phyloP scores from a whole-genome alignment of 1,284 basidiomycete species.

The Xerocomus amazonicus region DNA sequence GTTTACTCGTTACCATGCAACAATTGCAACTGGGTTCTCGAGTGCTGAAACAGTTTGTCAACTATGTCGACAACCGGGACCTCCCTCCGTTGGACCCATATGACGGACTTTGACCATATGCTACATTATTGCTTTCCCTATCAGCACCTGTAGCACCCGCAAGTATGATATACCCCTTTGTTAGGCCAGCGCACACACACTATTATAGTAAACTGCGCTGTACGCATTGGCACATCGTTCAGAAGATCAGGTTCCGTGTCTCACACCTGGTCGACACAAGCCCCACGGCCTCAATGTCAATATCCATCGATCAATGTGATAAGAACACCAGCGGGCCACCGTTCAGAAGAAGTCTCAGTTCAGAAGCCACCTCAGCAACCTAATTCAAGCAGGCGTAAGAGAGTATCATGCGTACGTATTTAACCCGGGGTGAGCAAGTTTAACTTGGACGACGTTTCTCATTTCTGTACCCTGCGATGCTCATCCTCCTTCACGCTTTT shows the following conservation, averaged over 20 bases:
- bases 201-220: neutral
- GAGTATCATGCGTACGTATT: conserved; percentile 3
- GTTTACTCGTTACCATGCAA: conserved; percentile 15
- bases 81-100: conserved; percentile 30
- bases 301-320: neutral
- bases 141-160: neutral
- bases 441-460: neutral
- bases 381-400: neutral
- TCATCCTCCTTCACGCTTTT: conserved; percentile 3
- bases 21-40: conserved; percentile 19
- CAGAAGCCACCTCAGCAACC: neutral
- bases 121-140: neutral
- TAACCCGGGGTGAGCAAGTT: conserved; percentile 4
- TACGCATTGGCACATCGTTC: neutral
- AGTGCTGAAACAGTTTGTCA: conserved; percentile 18
- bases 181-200: neutral
- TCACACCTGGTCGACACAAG: neutral
- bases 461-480: conserved; percentile 6
- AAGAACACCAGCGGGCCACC: neutral
- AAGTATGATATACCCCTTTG: neutral
- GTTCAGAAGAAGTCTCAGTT: neutral
- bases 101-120: conserved; percentile 23
- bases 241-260: neutral
- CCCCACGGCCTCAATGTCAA: neutral
- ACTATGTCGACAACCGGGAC: conserved; percentile 23